Evolutionary conservation across 1,284 basidiomycete species (phyloP).

Genomic region (Leccinum idahoense): DNA sequence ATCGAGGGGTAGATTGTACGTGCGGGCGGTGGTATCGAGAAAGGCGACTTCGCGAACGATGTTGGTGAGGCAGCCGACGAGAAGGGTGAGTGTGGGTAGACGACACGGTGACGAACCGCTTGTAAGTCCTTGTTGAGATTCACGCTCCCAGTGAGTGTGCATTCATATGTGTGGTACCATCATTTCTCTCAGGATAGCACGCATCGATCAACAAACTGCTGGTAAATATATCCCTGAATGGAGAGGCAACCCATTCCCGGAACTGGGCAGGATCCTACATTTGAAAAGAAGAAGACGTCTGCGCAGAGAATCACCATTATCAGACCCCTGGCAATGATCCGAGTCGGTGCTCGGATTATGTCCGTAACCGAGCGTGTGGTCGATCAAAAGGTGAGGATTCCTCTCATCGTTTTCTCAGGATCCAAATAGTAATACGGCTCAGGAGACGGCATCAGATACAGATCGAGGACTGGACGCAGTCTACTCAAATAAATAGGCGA

Average conservation of each 20-base stretch:
- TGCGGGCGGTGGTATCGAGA: conserved; percentile 48
- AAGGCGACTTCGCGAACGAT: conserved; percentile 58
- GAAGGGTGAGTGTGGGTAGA: conserved; percentile 40
- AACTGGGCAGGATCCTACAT: too few species aligned
- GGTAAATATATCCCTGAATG: neutral
- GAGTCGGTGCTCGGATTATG: conserved; percentile 80
- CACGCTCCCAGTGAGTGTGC: neutral
- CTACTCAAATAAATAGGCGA: conserved; percentile 55
- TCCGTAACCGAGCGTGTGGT: conserved; percentile 84
- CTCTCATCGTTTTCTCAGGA: conserved; percentile 42
- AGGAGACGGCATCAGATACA: conserved; percentile 88
- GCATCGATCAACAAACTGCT: neutral
- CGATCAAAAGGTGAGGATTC: conserved; percentile 59
- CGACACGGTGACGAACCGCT: neutral
- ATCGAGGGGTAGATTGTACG: conserved; percentile 40
- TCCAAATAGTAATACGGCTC: conserved; percentile 70
- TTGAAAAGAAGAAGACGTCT: too few species aligned
- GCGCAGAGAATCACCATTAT: too few species aligned
- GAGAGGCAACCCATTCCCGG: too few species aligned
- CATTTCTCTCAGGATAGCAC: neutral
- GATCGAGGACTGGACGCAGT: conserved; percentile 88
- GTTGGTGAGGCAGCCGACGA: conserved; percentile 51
- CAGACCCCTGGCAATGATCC: conserved; percentile 32
- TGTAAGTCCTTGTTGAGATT: too few species aligned
- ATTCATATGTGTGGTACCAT: neutral